Percentiles rank a stretch among this genome's conserved stretches.
These are phyloP conservation scores for Geranium brycei DNA, from an alignment of 345 rosid species.

Conservation along the genomic window DNA sequence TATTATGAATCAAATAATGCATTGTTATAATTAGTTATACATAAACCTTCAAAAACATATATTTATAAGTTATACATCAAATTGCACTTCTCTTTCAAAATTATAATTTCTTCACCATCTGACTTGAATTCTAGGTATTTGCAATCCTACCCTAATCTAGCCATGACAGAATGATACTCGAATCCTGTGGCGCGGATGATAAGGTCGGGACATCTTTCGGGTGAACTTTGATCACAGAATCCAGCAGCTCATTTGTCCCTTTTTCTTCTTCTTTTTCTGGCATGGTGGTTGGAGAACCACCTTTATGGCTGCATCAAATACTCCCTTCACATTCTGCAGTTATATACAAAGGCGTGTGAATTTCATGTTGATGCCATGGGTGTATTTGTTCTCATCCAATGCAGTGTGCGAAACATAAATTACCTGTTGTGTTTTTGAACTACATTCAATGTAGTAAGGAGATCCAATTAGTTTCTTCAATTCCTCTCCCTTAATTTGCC, in stretches of 20 bases:
- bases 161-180: too few relatives aligned
- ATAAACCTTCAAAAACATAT: too few relatives aligned
- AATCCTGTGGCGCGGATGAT: too few relatives aligned
- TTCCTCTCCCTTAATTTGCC: conserved; percentile 64
- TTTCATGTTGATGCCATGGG: background rate
- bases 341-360: too few relatives aligned
- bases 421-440: conserved; percentile 91
- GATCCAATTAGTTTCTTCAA: conserved; percentile 74
- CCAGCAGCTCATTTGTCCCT: conserved; percentile 45
- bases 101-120: too few relatives aligned
- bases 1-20: too few relatives aligned
- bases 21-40: too few relatives aligned
- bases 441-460: conserved; percentile 83
- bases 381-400: background rate
- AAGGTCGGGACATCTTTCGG: too few relatives aligned
- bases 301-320: conserved; percentile 71
- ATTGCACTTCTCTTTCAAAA: too few relatives aligned
- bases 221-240: conserved; percentile 51
- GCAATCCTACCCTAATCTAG: too few relatives aligned
- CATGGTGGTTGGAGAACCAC: conserved; percentile 84
- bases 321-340: conserved; percentile 88
- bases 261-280: conserved; percentile 69
- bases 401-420: background rate
- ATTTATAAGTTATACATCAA: too few relatives aligned
- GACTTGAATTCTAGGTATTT: too few relatives aligned